These are phyloP conservation scores for Limtongia smithiae DNA, from an alignment of 805 yeast species.

Conservation along the genomic window DNA sequence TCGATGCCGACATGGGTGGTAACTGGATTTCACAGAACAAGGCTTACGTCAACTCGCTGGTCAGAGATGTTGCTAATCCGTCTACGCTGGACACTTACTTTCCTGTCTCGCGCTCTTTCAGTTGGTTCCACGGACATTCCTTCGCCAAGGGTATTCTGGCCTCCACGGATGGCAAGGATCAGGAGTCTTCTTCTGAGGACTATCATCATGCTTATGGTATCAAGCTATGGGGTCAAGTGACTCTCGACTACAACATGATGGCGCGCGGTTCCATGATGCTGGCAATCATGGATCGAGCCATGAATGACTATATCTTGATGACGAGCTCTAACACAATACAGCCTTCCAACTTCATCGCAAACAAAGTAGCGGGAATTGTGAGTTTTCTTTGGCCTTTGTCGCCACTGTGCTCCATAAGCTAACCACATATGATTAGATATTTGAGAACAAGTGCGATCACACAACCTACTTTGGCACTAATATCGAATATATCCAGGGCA, in stretches of 20 bases:
- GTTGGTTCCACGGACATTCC: slow-evolving; percentile 70
- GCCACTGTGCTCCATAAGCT: background rate
- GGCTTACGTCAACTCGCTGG: slow-evolving; percentile 57
- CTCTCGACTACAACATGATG: slow-evolving; percentile 50
- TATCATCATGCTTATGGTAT: slow-evolving; percentile 65
- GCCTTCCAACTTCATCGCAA: slow-evolving; percentile 51
- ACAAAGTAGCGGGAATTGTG: slow-evolving; percentile 62
- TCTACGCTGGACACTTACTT: slow-evolving; percentile 50
- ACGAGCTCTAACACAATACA: slow-evolving; percentile 46
- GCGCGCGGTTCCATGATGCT: slow-evolving; percentile 57
- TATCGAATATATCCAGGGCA: slow-evolving; percentile 67
- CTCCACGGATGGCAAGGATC: slow-evolving; percentile 66
- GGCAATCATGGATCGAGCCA: slow-evolving; percentile 51
- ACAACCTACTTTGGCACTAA: slow-evolving; percentile 66
- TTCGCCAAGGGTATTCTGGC: slow-evolving; percentile 69
- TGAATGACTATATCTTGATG: slow-evolving; percentile 55
- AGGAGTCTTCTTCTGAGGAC: slow-evolving; percentile 70
- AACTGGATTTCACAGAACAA: slow-evolving; percentile 48
- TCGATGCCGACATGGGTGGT: slow-evolving; percentile 55
- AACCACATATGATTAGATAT: slow-evolving; percentile 35
- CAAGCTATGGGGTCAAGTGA: slow-evolving; percentile 63
- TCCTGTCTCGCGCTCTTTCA: slow-evolving; percentile 65
- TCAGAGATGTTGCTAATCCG: slow-evolving; percentile 69
- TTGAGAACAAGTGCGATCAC: slow-evolving; percentile 70
- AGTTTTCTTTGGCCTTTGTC: background rate